Conservation (phyloP, 169 alveolate species). For the Perkinsus chesapeaki region DNA sequence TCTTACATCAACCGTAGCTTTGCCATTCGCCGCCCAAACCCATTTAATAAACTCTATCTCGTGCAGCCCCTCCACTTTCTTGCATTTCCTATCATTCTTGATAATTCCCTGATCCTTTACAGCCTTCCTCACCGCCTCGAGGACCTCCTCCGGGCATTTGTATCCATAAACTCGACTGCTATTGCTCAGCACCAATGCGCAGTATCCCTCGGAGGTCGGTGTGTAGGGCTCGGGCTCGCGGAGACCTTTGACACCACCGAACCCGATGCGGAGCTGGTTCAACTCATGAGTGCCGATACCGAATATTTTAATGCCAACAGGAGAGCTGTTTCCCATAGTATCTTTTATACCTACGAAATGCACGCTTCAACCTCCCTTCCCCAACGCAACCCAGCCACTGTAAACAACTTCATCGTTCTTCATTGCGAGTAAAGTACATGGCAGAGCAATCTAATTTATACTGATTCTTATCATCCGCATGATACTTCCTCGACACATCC, state of each 20-base stretch:
- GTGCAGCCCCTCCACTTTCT: background rate
- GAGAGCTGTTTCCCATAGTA: background rate
- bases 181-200: background rate
- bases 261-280: background rate
- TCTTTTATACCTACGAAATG: background rate
- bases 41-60: background rate
- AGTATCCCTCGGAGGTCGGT: background rate
- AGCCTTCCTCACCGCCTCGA: background rate
- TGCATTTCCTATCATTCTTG: background rate
- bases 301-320: background rate
- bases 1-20: background rate
- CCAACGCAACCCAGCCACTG: background rate
- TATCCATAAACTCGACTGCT: background rate
- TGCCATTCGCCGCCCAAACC: background rate
- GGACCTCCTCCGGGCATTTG: background rate
- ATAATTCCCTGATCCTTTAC: background rate
- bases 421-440: background rate
- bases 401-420: background rate
- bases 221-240: background rate
- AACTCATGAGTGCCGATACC: background rate
- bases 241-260: background rate
- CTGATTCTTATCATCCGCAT: background rate
- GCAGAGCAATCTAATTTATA: background rate
- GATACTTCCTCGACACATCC: background rate
- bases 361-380: background rate